Percentiles rank a stretch among this genome's conserved stretches.
These are phyloP conservation scores for Sugiyamaella grinbergsii DNA, from an alignment of 1,139 yeast species.

Conservation along the genomic window DNA sequence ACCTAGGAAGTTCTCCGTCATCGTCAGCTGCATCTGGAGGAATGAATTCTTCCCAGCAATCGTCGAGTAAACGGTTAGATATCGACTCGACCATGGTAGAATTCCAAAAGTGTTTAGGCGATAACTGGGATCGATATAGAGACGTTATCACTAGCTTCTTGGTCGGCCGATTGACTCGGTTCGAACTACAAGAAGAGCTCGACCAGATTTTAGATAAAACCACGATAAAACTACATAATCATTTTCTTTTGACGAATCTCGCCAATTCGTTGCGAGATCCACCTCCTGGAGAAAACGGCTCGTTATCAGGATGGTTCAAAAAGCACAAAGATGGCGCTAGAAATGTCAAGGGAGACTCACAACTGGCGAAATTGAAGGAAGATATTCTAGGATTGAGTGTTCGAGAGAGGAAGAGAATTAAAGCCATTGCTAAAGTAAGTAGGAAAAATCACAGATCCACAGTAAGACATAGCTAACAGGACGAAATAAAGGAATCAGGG, in stretches of 20 bases:
- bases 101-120: conserved; percentile 70
- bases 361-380: conserved; percentile 78
- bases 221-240: conserved; percentile 68
- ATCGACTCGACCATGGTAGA: conserved; percentile 72
- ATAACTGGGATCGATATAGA: conserved; percentile 84
- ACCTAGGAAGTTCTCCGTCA: conserved; percentile 1
- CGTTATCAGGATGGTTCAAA: conserved; percentile 52
- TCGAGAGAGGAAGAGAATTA: conserved; percentile 81
- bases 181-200: conserved; percentile 64
- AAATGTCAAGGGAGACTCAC: conserved; percentile 46
- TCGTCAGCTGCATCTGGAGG: conserved; percentile 16
- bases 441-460: not conserved
- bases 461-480: not conserved
- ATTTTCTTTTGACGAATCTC: conserved; percentile 72
- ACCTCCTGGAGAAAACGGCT: conserved; percentile 56
- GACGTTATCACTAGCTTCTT: conserved; percentile 74
- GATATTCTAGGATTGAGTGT: conserved; percentile 87
- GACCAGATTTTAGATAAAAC: conserved; percentile 57
- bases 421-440: conserved; percentile 63
- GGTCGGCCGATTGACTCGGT: conserved; percentile 62
- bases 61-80: conserved; percentile 53
- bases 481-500: conserved; percentile 66
- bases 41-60: conserved; percentile 25
- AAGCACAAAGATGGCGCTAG: conserved; percentile 38
- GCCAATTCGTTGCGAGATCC: conserved; percentile 83